Base-by-base conservation (phyloP, 768 basidiomycete species). In the Lepiota brunneoincarnata region DNA sequence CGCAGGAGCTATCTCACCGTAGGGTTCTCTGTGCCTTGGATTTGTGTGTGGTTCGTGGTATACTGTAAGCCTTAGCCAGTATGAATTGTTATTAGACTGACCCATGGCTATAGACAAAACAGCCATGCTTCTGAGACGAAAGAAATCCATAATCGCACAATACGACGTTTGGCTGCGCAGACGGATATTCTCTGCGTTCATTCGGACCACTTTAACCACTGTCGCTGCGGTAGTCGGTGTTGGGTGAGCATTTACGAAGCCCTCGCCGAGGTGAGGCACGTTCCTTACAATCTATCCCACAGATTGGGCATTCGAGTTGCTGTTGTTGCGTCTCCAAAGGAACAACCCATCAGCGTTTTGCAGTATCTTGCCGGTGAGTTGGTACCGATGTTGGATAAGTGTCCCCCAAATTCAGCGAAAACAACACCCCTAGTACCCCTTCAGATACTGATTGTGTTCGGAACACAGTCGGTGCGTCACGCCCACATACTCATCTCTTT, bases 291-390 rank as follows among this genome's bases (percentile, higher is more conserved):
- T 12, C 14, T 24, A 6, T 44, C 24, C 7, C 31, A 15, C 12
- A 43, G 31, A 7, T 11, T 35, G 4, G 12, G 40, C 35, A 26
- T 51, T 20, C 23, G 11, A 0, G 20, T 35, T n/a, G 7, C 26
- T 23, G 7, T 26, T 21, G 28, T 43, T 4, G 11, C 41, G 6
- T 20, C 31, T 1, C 7, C 34, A 4, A 6, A 17, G 15, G 40
- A 51, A 15, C 17, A 43, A 20, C 41, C 50, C 15, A 17, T 18
- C 18, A 14, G 1, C 18, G 23, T 43, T 12, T 42, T 51, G 5
- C 40, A 51, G 23, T 51, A 36, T 31, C 50, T 51, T 17, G 40
- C 18, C 5, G 6, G 50, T 51, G 18, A 43, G 50, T 23, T 20
- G 15, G n/a, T 9, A 17, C 21, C 0, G 43, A n/a, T n/a, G n/a